phyloP scores from a whole-genome alignment of 306 rosid species.

The Hippophae rhamnoides region DNA sequence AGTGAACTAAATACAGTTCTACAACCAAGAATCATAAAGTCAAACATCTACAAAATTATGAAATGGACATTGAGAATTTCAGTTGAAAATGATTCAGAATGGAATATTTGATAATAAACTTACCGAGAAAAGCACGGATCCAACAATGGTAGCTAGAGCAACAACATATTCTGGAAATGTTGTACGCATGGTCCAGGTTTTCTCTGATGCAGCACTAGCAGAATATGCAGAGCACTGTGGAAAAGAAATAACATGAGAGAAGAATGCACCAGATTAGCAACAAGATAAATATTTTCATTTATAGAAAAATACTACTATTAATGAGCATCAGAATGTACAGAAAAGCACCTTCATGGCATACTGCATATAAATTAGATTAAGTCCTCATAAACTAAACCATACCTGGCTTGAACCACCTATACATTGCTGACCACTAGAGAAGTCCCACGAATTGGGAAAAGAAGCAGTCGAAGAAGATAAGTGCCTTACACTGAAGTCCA shows the following conservation, averaged over 20 bases:
- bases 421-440: conserved; percentile 51
- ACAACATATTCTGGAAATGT: conserved; percentile 97
- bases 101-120: conserved; percentile 22
- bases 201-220: conserved; percentile 69
- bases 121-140: conserved; percentile 93
- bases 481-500: conserved; percentile 92
- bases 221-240: conserved; percentile 76
- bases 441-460: conserved; percentile 47
- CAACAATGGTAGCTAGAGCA: conserved; percentile 93
- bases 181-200: conserved; percentile 95
- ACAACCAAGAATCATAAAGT: no score
- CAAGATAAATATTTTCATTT: neutral
- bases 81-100: neutral
- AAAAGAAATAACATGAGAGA: neutral
- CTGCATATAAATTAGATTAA: no score
- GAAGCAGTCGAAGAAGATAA: conserved; percentile 64
- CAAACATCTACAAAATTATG: neutral
- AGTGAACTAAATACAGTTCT: no score
- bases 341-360: no score
- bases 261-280: conserved; percentile 4
- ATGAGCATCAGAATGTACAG: no score
- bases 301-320: neutral
- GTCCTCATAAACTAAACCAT: neutral
- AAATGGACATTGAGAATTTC: neutral
- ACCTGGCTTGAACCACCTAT: conserved; percentile 54